Percentiles rank a stretch among this genome's conserved stretches.
Conservation (phyloP, 139 green algal genomes). For the Dunaliella primolecta region DNA sequence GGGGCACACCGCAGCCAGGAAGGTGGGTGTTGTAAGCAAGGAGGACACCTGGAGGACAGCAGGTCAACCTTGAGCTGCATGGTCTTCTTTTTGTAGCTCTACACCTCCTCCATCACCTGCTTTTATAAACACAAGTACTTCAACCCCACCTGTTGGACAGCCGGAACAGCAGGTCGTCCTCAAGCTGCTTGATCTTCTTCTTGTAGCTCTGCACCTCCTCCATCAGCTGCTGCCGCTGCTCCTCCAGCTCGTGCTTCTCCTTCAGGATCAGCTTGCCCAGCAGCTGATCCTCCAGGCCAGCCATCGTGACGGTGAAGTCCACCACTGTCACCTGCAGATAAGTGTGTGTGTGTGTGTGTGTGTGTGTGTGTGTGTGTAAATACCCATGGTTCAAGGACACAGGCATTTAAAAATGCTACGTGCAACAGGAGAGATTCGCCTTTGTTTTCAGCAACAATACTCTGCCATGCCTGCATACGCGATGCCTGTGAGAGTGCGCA, state of each 20-base stretch:
- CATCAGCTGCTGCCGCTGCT: conserved; percentile 82
- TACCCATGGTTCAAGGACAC: no score
- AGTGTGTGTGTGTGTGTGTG: conserved; percentile 7
- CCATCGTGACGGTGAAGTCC: conserved; percentile 93
- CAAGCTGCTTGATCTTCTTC: conserved; percentile 92
- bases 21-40: neutral
- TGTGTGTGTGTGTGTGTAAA: conserved; percentile 1
- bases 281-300: conserved; percentile 93
- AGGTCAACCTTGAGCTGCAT: conserved; percentile 22
- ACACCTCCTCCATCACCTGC: no score
- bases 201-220: conserved; percentile 91
- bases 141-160: neutral
- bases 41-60: neutral
- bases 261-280: conserved; percentile 91
- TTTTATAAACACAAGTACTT: no score
- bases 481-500: no score
- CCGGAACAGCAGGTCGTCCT: conserved; percentile 90
- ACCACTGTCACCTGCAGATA: conserved; percentile 73
- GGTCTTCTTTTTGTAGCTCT: neutral
- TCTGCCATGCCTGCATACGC: no score
- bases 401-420: no score
- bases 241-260: conserved; percentile 94
- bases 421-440: neutral
- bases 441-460: neutral
- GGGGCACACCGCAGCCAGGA: no score